phyloP scores from a whole-genome alignment of 106 monocot genomes.

The Ottelia alismoides region DNA sequence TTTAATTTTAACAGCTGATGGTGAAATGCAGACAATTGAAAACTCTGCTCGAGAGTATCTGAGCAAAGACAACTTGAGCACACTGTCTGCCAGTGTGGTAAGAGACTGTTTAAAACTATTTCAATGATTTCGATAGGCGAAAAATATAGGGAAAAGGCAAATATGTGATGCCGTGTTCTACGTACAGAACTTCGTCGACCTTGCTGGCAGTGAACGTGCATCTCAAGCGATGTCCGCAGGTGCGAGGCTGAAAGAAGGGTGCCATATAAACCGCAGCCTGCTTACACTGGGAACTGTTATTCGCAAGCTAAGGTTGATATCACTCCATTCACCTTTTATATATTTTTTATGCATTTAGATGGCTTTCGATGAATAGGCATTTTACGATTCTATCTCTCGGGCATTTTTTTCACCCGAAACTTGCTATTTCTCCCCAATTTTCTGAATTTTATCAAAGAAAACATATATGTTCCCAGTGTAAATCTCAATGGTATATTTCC shows the following conservation, averaged over 20 bases:
- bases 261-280: constrained; percentile 94
- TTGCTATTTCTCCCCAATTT: too few species aligned
- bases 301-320: constrained; percentile 81
- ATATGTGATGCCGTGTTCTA: not conserved
- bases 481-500: too few species aligned
- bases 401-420: too few species aligned
- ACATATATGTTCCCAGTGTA: too few species aligned
- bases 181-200: constrained; percentile 96
- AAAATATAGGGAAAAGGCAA: not conserved
- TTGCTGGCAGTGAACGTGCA: constrained; percentile 96
- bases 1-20: not conserved
- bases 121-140: not conserved
- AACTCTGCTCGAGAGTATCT: constrained; percentile 85
- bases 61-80: constrained; percentile 62
- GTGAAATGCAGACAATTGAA: constrained; percentile 66
- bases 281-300: constrained; percentile 95
- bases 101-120: constrained; percentile 3
- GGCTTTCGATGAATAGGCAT: too few species aligned
- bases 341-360: too few species aligned
- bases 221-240: constrained; percentile 87
- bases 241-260: constrained; percentile 86
- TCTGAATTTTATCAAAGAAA: too few species aligned
- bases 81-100: constrained; percentile 87
- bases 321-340: too few species aligned
- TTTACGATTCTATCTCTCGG: too few species aligned